A percentile compares a stretch with the other conserved stretches of the same genome.
Evolutionary conservation across 805 yeast species (phyloP).

Genomic region (Yarrowia porcina): DNA sequence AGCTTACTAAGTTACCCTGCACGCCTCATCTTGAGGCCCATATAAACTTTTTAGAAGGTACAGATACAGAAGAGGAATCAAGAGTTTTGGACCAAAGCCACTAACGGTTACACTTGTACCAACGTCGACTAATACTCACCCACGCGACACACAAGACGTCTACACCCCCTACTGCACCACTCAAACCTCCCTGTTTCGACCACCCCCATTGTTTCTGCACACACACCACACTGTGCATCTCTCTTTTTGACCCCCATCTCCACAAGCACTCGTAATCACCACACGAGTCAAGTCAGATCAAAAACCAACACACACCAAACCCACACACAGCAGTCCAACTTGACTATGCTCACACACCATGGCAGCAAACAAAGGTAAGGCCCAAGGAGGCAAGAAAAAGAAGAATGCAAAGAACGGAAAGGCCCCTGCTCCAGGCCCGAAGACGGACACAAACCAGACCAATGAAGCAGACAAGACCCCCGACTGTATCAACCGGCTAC

Average conservation of each 20-base stretch:
- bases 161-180: background rate
- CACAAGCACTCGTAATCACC: background rate
- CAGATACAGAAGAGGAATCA: background rate
- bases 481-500: background rate
- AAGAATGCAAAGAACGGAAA: background rate
- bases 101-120: background rate
- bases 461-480: background rate
- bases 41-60: background rate
- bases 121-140: background rate
- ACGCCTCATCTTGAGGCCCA: background rate
- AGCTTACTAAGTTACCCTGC: conserved; percentile 6
- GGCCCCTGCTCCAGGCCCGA: background rate
- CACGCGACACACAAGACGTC: background rate
- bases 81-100: background rate
- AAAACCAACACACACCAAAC: background rate
- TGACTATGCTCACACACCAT: conserved; percentile 21
- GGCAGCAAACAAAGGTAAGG: conserved; percentile 23
- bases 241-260: background rate
- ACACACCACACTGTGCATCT: background rate
- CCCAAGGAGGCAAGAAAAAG: conserved; percentile 22
- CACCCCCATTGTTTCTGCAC: background rate
- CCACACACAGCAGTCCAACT: background rate
- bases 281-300: background rate
- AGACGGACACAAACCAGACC: background rate
- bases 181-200: background rate